Evolutionary conservation across 2,329 filamentous ascomycete genomes (phyloP), one percentile per base, ranked within the genome.

Genomic region (Chaetomium sp.): DNA sequence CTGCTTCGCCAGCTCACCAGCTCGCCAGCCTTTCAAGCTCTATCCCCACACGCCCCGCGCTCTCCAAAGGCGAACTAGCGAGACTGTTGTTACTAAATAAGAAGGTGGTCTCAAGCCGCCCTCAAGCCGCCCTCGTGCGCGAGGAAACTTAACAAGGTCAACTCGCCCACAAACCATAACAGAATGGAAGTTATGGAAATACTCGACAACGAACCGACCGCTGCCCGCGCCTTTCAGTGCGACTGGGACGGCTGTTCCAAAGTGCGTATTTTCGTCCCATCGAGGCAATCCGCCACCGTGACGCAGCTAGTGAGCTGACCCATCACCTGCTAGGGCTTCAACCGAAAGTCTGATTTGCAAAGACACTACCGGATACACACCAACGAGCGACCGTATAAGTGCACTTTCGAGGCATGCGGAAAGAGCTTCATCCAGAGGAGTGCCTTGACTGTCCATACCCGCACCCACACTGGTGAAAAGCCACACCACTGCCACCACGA

Each of bases 361-460:
- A 78, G 85, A 66, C 85, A 88, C 66, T 85, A 85, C 66, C 79
- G 85, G 59, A 88, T 87, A 65, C 85, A 88, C 70, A 88, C 85
- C 53, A 87, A 87, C 66, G 84, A 87, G 69, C 75, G 84, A 19
- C 85, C 85, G 8, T 87, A 86, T 67, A 75, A 77, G 35, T 88
- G 84, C 70, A 74, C 73, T 54, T 79, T 75, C 7, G 75, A 76
- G 7, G 80, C 78, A 5, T 88, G 85, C 65, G 81, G 81, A 45
- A 87, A 88, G 72, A 84, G 81, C 69, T 88, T 88, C 68, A 87
- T 87, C 61, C 85, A 88, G 65, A 75, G 84, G 58, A 87, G 84
- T 68, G 85, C 85, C 41, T 70, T 88, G 62, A 87, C 84, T 2
- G 85, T 88, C 42, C 85, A 88, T 67, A 85, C 84, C 55, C 79